Evolutionary conservation across 768 basidiomycete genomes (phyloP).

Genomic region (Coprinopsis cinerea): DNA sequence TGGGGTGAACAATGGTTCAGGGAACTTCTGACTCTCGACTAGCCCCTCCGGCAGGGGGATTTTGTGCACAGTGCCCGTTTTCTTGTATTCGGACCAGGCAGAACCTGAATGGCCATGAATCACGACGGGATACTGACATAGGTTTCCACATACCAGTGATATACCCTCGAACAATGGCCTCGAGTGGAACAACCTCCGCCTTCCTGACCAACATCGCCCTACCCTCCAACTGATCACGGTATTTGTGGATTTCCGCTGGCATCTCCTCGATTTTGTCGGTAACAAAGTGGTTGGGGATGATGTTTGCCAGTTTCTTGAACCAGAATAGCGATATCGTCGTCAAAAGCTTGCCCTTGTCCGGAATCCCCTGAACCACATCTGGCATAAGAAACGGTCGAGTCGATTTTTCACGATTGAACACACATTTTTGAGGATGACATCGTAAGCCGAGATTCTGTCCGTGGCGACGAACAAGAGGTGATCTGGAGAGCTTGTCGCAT

Average conservation of each 20-base stretch:
- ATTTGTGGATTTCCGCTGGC: conserved; percentile 71
- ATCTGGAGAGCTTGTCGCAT: conserved; percentile 62
- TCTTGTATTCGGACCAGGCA: conserved; percentile 92
- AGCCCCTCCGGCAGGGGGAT: conserved; percentile 70
- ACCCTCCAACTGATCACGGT: conserved; percentile 73
- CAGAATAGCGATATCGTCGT: conserved; percentile 92
- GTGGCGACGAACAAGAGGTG: conserved; percentile 89
- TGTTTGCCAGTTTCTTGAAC: conserved; percentile 75
- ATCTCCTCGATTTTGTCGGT: conserved; percentile 73
- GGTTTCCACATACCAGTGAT: conserved; percentile 85
- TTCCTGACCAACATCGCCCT: conserved; percentile 88
- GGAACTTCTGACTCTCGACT: conserved; percentile 79
- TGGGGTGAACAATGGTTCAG: conserved; percentile 86
- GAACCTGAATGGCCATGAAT: conserved; percentile 56
- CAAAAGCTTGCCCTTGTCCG: conserved; percentile 86
- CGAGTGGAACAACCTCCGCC: conserved; percentile 84
- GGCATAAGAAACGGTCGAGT: neutral
- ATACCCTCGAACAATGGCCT: conserved; percentile 95
- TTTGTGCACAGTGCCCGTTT: conserved; percentile 81
- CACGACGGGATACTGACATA: neutral
- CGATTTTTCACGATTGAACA: conserved; percentile 23
- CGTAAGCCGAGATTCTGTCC: conserved; percentile 95
- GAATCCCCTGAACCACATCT: conserved; percentile 68
- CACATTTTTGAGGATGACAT: conserved; percentile 91
- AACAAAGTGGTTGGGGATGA: conserved; percentile 89